Base-by-base conservation (phyloP, 495 filamentous ascomycete genomes). In the Trichocladium uniseriatum region DNA sequence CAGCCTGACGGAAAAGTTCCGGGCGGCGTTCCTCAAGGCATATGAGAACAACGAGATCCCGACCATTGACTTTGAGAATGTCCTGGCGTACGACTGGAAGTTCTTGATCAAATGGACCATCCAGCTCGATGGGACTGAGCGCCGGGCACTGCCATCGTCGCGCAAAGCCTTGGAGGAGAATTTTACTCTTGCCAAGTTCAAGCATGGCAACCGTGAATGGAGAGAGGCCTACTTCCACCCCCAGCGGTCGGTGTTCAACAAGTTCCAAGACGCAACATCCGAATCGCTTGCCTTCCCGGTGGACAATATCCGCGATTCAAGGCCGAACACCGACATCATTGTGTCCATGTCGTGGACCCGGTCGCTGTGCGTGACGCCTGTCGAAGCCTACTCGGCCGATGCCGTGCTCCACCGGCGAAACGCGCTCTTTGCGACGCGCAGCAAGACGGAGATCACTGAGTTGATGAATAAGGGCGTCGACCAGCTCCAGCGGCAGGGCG, bases 61-160 rank as follows among this genome's bases (percentile, higher is more conserved):
- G 2, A 57, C 68, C 2, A 74, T 99, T 27, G 73, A 95, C 63
- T 91, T 80, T 51, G 67, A 81, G 32, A 63, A 94, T 52, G 69
- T 88, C 5, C 68, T 79, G 28, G 70, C 66, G 10, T 94, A 94
- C 56, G 82, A 95, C 59, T 94, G 92, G 87, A 70, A 74, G 24
- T 63, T 60, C 32, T 59, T 95, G 10, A 75, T 94, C 22, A 74
- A 83, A 11, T 98, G 92, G 92, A 60, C 67, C 5, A 62, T 62
- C 13, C 55, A 66, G 39, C 68, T 74, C 1, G 62, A 68, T 43
- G 58, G 62, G 14, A 49, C 57, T 18, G 63, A 65, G 45, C 64
- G 70, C 3, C 47, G 61, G 20, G 48, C 63, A 10, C 62, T 75
- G 6, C 72, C 74, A 7, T 49, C 55, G 14, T 58, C 69, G 0